phyloP scores from a whole-genome alignment of 345 rosid genomes.

The Eucalyptus erythrocorys region DNA sequence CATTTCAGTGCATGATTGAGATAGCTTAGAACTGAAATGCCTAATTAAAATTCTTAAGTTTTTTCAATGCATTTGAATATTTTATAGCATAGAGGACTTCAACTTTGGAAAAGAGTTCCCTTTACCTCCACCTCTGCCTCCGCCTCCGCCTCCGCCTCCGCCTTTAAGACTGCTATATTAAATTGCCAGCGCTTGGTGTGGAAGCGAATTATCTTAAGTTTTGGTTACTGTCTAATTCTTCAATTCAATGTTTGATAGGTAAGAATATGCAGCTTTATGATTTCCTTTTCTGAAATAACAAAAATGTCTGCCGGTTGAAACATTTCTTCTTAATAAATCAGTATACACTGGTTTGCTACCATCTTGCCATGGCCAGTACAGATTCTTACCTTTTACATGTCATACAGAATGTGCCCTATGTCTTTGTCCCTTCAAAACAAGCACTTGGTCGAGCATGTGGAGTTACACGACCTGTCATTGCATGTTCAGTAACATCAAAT shows the following conservation, averaged over 20 bases:
- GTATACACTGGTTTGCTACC: neutral
- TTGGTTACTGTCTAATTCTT: neutral
- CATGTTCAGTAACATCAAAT: slow-evolving; percentile 76
- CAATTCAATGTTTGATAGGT: neutral
- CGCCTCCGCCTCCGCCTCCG: neutral
- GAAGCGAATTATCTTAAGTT: neutral
- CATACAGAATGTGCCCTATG: slow-evolving; percentile 88
- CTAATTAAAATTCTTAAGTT: neutral
- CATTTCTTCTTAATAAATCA: neutral
- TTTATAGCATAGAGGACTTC: neutral
- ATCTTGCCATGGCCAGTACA: neutral
- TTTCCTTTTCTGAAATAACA: neutral
- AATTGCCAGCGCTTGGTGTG: neutral
- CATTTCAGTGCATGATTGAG: neutral
- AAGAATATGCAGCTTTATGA: neutral
- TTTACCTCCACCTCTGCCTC: neutral
- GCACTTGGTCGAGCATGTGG: slow-evolving; percentile 98
- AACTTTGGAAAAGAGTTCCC: neutral
- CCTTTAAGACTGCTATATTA: neutral
- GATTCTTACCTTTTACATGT: neutral
- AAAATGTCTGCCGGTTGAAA: neutral
- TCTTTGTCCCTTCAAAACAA: slow-evolving; percentile 98
- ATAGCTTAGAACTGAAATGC: neutral
- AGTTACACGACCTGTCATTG: slow-evolving; percentile 87
- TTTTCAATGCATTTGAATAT: neutral